These are phyloP conservation scores for Solanum hybrid DNA, from an alignment of 305 asterid genomes.

Conservation along the genomic window DNA sequence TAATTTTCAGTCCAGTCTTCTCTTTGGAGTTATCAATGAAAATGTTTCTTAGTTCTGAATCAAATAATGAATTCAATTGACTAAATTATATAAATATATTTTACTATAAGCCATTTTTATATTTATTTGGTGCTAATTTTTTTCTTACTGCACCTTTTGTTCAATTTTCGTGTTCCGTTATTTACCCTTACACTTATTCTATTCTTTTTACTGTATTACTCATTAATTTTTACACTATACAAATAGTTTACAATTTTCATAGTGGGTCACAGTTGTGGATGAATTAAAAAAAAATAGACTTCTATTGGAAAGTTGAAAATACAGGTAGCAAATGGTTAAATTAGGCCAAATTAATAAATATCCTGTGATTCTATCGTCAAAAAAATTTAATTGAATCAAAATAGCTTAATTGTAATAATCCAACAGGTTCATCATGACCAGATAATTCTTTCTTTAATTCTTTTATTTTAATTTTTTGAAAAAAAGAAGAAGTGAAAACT, in stretches of 20 bases:
- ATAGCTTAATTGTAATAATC: neutral
- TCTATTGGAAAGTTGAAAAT: neutral
- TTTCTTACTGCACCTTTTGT: neutral
- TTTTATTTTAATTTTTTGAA: neutral
- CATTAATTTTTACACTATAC: neutral
- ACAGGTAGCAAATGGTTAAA: neutral
- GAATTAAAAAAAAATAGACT: neutral
- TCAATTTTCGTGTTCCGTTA: neutral
- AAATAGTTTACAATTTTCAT: neutral
- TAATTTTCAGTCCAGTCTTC: neutral
- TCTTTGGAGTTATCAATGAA: neutral
- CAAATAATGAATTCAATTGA: too few relatives aligned
- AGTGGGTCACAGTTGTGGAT: neutral
- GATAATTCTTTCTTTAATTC: neutral
- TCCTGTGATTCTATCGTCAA: neutral
- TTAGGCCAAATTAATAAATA: neutral
- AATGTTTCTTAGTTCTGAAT: neutral
- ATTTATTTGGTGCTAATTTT: neutral
- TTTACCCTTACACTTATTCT: neutral
- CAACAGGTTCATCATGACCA: neutral
- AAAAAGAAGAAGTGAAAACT: neutral
- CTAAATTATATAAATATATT: too few relatives aligned
- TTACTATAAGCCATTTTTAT: neutral
- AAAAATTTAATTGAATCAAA: neutral
- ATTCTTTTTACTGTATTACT: neutral